Percentiles rank a stretch among this genome's conserved stretches.
These are phyloP conservation scores for Pythium monospermum DNA, from an alignment of 352 stramenopile species.

Conservation along the genomic window DNA sequence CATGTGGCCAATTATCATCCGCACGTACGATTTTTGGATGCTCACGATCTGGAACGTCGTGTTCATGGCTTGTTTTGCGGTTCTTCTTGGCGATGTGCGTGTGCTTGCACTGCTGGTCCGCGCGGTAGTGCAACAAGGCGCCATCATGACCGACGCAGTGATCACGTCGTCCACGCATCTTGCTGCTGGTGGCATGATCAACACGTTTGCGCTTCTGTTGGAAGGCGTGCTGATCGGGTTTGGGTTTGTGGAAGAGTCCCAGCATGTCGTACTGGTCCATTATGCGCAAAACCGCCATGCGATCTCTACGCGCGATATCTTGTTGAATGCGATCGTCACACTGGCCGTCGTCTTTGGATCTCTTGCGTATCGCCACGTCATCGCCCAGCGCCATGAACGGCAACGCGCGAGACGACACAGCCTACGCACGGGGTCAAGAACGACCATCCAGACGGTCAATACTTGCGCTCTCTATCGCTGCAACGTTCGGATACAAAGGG, in stretches of 20 bases:
- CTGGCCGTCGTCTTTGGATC: constrained; percentile 26
- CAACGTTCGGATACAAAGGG: no score
- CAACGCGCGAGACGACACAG: background rate
- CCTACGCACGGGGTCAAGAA: background rate
- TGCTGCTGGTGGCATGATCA: constrained; percentile 18
- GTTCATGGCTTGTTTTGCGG: constrained; percentile 18
- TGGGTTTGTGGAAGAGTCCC: constrained; percentile 16
- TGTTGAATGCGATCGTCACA: constrained; percentile 27
- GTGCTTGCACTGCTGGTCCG: constrained; percentile 17
- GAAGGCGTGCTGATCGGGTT: constrained; percentile 23
- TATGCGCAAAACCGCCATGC: constrained; percentile 12
- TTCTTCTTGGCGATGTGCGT: constrained; percentile 20
- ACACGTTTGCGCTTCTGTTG: constrained; percentile 10
- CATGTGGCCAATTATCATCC: constrained; percentile 24
- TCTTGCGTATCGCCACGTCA: constrained; percentile 26
- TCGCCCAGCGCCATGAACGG: constrained; percentile 10
- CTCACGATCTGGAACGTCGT: constrained; percentile 28
- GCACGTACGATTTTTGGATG: constrained; percentile 32
- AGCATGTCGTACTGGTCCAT: constrained; percentile 2
- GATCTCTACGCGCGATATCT: constrained; percentile 23
- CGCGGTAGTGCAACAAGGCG: constrained; percentile 25
- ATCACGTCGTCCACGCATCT: constrained; percentile 19
- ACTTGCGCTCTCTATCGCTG: background rate
- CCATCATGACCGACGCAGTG: constrained; percentile 23
- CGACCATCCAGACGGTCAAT: no score